A percentile compares a stretch with the other conserved stretches of the same genome.
These are phyloP conservation scores for Tardiomyces blankii DNA, from an alignment of 1,139 yeast genomes.

Conservation along the genomic window DNA sequence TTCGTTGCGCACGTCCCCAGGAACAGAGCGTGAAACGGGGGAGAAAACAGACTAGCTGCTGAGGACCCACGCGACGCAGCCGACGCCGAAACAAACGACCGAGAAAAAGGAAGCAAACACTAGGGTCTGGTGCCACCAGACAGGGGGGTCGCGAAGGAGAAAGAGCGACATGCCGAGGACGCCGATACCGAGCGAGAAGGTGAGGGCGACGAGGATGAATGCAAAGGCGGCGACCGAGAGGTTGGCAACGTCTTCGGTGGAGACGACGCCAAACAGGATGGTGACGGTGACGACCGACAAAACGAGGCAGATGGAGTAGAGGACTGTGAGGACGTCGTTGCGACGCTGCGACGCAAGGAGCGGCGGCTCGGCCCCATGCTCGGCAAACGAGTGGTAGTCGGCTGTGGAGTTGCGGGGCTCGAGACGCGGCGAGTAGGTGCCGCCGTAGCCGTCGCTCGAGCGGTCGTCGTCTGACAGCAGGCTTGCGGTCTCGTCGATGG, in stretches of 20 bases:
- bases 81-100: slow-evolving; percentile 35
- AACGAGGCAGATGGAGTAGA: slow-evolving; percentile 34
- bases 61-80: slow-evolving; percentile 31
- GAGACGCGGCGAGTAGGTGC: not conserved
- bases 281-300: slow-evolving; percentile 37
- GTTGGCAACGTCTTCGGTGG: slow-evolving; percentile 24
- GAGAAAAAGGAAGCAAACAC: slow-evolving; percentile 29
- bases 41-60: not conserved
- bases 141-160: slow-evolving; percentile 28
- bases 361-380: slow-evolving; percentile 12
- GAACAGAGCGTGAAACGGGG: too few species aligned
- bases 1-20: too few species aligned
- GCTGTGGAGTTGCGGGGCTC: slow-evolving; percentile 6
- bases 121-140: slow-evolving; percentile 32
- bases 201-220: slow-evolving; percentile 21
- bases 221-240: slow-evolving; percentile 16
- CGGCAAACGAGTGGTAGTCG: slow-evolving; percentile 15
- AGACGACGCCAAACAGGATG: slow-evolving; percentile 36
- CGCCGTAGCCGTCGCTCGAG: not conserved
- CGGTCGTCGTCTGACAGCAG: not conserved
- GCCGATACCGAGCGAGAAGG: slow-evolving; percentile 28
- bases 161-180: slow-evolving; percentile 31
- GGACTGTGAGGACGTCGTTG: slow-evolving; percentile 36
- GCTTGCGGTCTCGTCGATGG: slow-evolving; percentile 6
- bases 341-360: slow-evolving; percentile 22